Percentiles rank a stretch among this genome's conserved stretches.
Evolutionary conservation across 139 green algal species (phyloP).

Genomic region (Diplosphaera chodatii): DNA sequence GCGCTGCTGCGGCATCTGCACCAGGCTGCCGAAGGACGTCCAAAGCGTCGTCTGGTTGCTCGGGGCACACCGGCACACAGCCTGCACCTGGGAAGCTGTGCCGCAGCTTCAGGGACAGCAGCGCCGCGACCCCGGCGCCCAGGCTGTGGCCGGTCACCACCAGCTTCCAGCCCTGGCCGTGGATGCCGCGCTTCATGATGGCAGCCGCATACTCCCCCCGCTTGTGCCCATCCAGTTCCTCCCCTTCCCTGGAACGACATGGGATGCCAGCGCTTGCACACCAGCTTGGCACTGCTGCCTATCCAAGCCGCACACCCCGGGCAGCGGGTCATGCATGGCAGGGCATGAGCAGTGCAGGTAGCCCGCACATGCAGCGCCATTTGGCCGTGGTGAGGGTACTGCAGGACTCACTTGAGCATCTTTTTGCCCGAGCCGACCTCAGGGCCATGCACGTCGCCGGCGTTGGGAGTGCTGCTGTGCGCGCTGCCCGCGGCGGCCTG

Average conservation of each 20-base stretch:
- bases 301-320: too few relatives aligned
- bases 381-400: too few relatives aligned
- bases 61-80: neutral
- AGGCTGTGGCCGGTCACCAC: slow-evolving; percentile 65
- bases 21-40: too few relatives aligned
- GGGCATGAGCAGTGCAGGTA: too few relatives aligned
- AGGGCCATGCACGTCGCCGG: neutral
- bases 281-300: too few relatives aligned
- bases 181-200: slow-evolving; percentile 11
- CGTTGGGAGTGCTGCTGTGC: neutral
- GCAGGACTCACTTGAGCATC: neutral
- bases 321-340: too few relatives aligned
- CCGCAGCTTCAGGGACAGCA: slow-evolving; percentile 52
- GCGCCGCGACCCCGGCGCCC: slow-evolving; percentile 53
- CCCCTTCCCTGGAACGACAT: too few relatives aligned
- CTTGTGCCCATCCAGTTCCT: neutral
- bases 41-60: too few relatives aligned
- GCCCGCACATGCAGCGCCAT: too few relatives aligned
- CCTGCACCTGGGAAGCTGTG: slow-evolving; percentile 27
- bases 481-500: too few relatives aligned
- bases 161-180: slow-evolving; percentile 41
- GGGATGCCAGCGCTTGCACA: too few relatives aligned
- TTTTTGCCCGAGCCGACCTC: neutral
- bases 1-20: too few relatives aligned
- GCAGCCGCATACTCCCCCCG: neutral